phyloP scores from a whole-genome alignment of 129 eudicot species.

The Flaveria ramosissima region DNA sequence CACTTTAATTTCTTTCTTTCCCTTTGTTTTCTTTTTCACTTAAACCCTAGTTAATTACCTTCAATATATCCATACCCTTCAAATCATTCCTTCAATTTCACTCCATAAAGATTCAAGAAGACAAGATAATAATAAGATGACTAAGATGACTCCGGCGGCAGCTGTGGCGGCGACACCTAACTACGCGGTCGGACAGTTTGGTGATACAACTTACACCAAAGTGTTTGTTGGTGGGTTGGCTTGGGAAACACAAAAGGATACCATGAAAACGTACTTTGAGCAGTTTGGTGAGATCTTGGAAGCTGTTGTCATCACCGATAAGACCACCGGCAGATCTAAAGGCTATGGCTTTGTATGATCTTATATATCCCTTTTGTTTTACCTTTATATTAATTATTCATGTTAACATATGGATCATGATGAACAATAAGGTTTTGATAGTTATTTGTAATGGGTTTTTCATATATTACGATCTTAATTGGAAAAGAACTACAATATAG shows the following conservation, averaged over 20 bases:
- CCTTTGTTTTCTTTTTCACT: conserved; percentile 13
- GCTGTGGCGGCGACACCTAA: conserved; percentile 30
- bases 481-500: neutral
- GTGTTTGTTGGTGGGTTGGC: conserved; percentile 97
- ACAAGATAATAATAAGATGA: neutral
- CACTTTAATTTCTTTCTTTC: conserved; percentile 20
- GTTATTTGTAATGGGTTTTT: conserved; percentile 13
- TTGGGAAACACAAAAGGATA: conserved; percentile 96
- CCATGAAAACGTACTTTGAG: conserved; percentile 84
- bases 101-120: neutral
- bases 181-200: conserved; percentile 66
- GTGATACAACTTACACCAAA: conserved; percentile 90
- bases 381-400: neutral
- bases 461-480: neutral
- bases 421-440: neutral
- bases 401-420: conserved; percentile 9
- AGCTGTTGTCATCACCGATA: conserved; percentile 92
- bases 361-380: neutral
- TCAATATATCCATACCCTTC: neutral
- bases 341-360: conserved; percentile 91
- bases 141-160: conserved; percentile 34
- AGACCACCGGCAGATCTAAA: conserved; percentile 88
- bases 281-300: conserved; percentile 96
- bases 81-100: neutral
- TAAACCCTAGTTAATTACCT: neutral